These are phyloP conservation scores for Phytopythium ostracodes DNA, from an alignment of 352 stramenopile genomes.

Conservation along the genomic window DNA sequence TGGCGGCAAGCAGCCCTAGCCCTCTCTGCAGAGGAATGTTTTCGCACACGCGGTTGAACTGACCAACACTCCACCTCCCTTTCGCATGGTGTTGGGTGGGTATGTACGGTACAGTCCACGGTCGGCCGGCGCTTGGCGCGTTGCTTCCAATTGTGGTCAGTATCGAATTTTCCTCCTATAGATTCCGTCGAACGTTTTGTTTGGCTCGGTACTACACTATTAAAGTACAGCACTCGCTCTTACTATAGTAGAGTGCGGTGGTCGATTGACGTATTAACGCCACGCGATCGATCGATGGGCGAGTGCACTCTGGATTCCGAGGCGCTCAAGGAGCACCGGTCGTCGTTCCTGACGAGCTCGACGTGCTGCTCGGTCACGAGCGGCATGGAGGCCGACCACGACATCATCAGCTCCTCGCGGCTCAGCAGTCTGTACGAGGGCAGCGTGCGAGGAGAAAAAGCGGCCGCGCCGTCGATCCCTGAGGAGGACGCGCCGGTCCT, in stretches of 20 bases:
- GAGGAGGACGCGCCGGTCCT: slow-evolving; percentile 17
- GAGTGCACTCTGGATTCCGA: slow-evolving; percentile 6
- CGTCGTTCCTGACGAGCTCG: slow-evolving; percentile 45
- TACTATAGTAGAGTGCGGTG: no score
- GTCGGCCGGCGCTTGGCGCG: background rate
- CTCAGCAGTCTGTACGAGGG: slow-evolving; percentile 33
- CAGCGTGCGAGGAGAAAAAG: slow-evolving; percentile 5
- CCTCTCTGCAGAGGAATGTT: background rate
- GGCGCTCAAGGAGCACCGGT: slow-evolving; percentile 29
- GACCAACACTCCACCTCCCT: slow-evolving; percentile 5
- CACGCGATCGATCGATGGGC: background rate
- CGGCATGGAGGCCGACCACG: slow-evolving; percentile 31
- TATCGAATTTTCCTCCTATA: slow-evolving; percentile 8
- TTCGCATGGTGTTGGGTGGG: slow-evolving; percentile 1
- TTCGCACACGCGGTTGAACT: slow-evolving; percentile 1
- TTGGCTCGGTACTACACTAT: background rate
- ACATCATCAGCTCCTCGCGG: slow-evolving; percentile 24
- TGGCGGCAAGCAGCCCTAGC: background rate
- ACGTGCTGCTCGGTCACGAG: slow-evolving; percentile 43
- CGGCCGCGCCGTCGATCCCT: slow-evolving; percentile 18
- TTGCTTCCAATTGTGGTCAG: slow-evolving; percentile 1
- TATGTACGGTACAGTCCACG: slow-evolving; percentile 3
- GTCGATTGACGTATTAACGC: background rate
- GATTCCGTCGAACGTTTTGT: slow-evolving; percentile 1
- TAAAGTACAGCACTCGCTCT: background rate